Conservation (phyloP, 1,284 basidiomycete genomes). For the Ganoderma meredithae region DNA sequence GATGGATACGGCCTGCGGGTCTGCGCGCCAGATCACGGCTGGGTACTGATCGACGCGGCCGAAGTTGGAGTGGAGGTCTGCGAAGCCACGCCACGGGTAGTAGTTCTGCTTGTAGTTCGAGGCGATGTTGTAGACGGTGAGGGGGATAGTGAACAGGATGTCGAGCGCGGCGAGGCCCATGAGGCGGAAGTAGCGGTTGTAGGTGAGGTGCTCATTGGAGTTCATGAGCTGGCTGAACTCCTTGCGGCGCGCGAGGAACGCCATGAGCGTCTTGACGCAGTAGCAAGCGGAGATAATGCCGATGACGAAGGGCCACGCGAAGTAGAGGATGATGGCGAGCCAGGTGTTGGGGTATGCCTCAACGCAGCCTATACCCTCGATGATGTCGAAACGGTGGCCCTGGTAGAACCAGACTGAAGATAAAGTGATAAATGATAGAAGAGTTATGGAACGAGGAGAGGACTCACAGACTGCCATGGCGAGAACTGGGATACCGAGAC, state of each 20-base stretch:
- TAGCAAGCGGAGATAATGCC: constrained; percentile 39
- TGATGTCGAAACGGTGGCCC: constrained; percentile 57
- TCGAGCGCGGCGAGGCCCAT: constrained; percentile 55
- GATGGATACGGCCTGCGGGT: not conserved
- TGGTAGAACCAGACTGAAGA: constrained; percentile 26
- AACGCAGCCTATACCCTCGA: constrained; percentile 55
- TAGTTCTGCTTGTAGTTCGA: constrained; percentile 24
- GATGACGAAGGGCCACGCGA: constrained; percentile 32
- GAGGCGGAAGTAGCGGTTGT: constrained; percentile 59
- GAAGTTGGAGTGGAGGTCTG: constrained; percentile 46
- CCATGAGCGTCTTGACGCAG: constrained; percentile 36
- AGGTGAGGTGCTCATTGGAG: constrained; percentile 41
- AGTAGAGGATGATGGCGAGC: constrained; percentile 40
- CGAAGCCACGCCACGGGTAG: constrained; percentile 47
- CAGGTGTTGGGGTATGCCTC: constrained; percentile 48
- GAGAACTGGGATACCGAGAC: constrained; percentile 47
- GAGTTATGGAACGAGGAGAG: not conserved
- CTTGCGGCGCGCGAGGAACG: constrained; percentile 38
- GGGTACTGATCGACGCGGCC: constrained; percentile 41
- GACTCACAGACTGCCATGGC: constrained; percentile 46
- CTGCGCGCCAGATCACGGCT: constrained; percentile 32
- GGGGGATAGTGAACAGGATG: constrained; percentile 46
- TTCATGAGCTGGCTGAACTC: constrained; percentile 38
- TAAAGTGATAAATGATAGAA: not conserved
- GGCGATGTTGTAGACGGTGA: constrained; percentile 41